phyloP scores from a whole-genome alignment of 1,139 yeast species.

The Blastobotrys persicus region DNA sequence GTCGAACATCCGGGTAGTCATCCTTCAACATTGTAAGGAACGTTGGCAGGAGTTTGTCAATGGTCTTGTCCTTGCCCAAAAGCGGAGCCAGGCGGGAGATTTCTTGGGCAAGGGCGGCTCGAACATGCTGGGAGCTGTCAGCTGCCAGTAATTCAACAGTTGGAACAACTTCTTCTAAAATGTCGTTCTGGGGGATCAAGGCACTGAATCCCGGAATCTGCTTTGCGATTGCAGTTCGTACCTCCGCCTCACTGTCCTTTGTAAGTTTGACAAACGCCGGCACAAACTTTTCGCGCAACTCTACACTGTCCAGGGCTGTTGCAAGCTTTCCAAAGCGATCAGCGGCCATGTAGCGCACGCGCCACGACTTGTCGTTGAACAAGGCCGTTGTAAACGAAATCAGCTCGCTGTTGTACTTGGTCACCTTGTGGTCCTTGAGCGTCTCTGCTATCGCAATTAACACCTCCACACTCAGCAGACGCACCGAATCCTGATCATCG shows the following conservation, averaged over 20 bases:
- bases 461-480: constrained; percentile 84
- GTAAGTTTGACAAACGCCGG: constrained; percentile 72
- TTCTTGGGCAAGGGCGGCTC: constrained; percentile 88
- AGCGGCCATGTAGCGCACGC: constrained; percentile 97
- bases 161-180: constrained; percentile 74
- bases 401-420: constrained; percentile 33
- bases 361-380: constrained; percentile 91
- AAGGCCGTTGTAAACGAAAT: constrained; percentile 53
- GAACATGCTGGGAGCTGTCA: constrained; percentile 89
- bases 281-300: constrained; percentile 55
- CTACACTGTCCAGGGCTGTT: constrained; percentile 55
- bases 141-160: constrained; percentile 78
- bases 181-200: constrained; percentile 43
- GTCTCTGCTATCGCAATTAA: constrained; percentile 52
- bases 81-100: constrained; percentile 85
- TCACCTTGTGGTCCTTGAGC: constrained; percentile 31
- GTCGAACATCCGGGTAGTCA: constrained; percentile 93
- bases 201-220: constrained; percentile 79
- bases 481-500: constrained; percentile 95
- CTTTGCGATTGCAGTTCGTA: constrained; percentile 88
- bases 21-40: constrained; percentile 93
- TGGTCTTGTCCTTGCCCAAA: constrained; percentile 80
- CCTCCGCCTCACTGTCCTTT: constrained; percentile 96
- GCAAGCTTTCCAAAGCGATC: constrained; percentile 82
- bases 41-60: constrained; percentile 79